phyloP scores from a whole-genome alignment of 768 basidiomycete species.

The Russula emetica region DNA sequence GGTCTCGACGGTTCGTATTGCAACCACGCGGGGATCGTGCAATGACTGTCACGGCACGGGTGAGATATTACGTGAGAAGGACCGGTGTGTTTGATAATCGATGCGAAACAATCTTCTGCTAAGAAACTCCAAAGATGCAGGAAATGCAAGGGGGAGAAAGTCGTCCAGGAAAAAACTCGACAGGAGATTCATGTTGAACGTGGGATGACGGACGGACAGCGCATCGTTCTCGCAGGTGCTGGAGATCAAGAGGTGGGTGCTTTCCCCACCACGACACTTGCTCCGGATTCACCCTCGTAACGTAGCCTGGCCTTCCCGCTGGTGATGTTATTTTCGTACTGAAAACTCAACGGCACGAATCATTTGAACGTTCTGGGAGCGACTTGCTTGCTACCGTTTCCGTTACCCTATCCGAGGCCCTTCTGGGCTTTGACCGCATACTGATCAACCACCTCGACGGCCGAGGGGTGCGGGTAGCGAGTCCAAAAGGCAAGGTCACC shows the following conservation, averaged over 20 bases:
- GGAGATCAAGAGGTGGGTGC: slow-evolving; percentile 78
- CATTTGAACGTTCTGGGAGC: slow-evolving; percentile 78
- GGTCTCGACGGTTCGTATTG: slow-evolving; percentile 46
- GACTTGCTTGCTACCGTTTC: slow-evolving; percentile 77
- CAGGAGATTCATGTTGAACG: slow-evolving; percentile 84
- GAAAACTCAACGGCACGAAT: slow-evolving; percentile 59
- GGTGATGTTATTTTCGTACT: slow-evolving; percentile 90
- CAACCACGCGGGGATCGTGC: slow-evolving; percentile 54
- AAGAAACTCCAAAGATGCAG: slow-evolving; percentile 62
- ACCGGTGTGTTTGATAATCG: slow-evolving; percentile 48
- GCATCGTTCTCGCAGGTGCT: slow-evolving; percentile 85
- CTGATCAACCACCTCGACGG: slow-evolving; percentile 91
- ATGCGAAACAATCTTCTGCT: slow-evolving; percentile 6
- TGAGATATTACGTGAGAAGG: slow-evolving; percentile 75
- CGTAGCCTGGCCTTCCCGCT: slow-evolving; percentile 75
- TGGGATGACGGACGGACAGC: slow-evolving; percentile 78
- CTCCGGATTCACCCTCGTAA: neutral
- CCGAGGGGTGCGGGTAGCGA: slow-evolving; percentile 75
- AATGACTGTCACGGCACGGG: slow-evolving; percentile 67
- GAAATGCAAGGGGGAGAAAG: slow-evolving; percentile 88
- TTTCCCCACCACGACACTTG: neutral
- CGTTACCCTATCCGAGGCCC: slow-evolving; percentile 89
- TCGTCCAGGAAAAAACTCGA: slow-evolving; percentile 81
- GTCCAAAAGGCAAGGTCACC: slow-evolving; percentile 72
- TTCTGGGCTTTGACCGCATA: slow-evolving; percentile 92